Base-by-base conservation (phyloP, 1,284 basidiomycete genomes). In the Rhodofomes roseus region DNA sequence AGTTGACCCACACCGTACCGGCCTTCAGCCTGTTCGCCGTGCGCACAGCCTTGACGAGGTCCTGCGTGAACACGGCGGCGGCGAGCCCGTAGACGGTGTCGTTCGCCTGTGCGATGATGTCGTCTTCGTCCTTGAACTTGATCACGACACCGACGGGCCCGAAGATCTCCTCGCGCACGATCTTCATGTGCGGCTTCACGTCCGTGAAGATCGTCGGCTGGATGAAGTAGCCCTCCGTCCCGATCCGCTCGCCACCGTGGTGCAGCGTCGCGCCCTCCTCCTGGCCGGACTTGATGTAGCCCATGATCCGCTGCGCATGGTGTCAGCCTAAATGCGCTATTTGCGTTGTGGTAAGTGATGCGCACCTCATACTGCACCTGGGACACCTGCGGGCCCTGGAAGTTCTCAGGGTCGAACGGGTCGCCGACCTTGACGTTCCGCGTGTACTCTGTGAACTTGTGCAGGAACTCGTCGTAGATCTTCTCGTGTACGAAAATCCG, bases 351-450 rank as follows among this genome's bases (percentile, higher is more conserved):
- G 18, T 2, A 51, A 4, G 5, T 20, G 29, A 29, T 29, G n/a
- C 76, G 27, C 54, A 87, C 86, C 60, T 90, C 78, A 65, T 80
- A 89, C 64, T 90, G 88, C 23, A 76, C 70, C 67, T 91, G 73
- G 2, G 87, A 93, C 59, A 96, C 89, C 76, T 94, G 93, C n/a
- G 95, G 94, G 46, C 95, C 95, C 71, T 95, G 93, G 76, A 87
- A 84, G 41, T 86, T 85, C 43, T 81, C 82, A 1, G 73, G 68
- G 16, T 74, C 74, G 80, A 97, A 96, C 22, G 95, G 94, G 75
- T 95, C 88, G 44, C 93, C 94, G 61, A 91, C 81, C 67, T 82
- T 82, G 71, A 89, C 74, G 3, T 76, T 68, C 71, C 79, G 75
- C 55, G 86, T 79, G 73, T 83, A 81, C 41, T 75, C 81, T 1